Evolutionary conservation across 2,329 filamentous ascomycete species (phyloP).

Genomic region (Aspergillus quadrilineatus): DNA sequence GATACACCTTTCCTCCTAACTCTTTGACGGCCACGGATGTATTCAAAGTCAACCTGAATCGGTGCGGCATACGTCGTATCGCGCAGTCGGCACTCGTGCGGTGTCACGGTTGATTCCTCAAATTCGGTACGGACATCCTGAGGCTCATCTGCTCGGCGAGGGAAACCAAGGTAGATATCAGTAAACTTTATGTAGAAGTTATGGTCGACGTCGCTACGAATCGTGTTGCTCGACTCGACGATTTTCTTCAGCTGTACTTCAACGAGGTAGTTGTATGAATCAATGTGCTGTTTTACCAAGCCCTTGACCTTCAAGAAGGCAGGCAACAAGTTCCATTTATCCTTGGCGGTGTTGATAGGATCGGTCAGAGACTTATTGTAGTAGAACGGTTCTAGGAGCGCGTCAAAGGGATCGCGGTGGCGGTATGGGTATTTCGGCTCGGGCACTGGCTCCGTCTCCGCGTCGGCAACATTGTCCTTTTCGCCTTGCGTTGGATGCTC

Average conservation of each 20-base stretch:
- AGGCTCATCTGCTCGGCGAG: slow-evolving; percentile 74
- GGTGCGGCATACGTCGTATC: slow-evolving; percentile 98
- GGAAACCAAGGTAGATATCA: slow-evolving; percentile 82
- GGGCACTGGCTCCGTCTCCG: slow-evolving; percentile 11
- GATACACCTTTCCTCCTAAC: slow-evolving; percentile 70
- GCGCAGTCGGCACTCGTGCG: slow-evolving; percentile 92
- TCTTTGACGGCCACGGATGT: slow-evolving; percentile 77
- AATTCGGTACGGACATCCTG: slow-evolving; percentile 50
- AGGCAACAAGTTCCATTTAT: slow-evolving; percentile 96
- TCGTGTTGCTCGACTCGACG: slow-evolving; percentile 81
- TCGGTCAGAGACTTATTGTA: slow-evolving; percentile 66
- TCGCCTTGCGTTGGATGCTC: slow-evolving; percentile 19
- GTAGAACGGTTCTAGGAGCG: slow-evolving; percentile 68
- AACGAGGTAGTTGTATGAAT: slow-evolving; percentile 98
- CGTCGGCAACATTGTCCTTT: slow-evolving; percentile 12
- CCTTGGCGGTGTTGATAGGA: slow-evolving; percentile 67
- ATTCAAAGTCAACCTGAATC: slow-evolving; percentile 88
- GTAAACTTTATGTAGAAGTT: slow-evolving; percentile 92
- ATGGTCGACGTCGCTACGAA: slow-evolving; percentile 88
- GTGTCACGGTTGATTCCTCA: slow-evolving; percentile 63
- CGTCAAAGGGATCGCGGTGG: slow-evolving; percentile 53
- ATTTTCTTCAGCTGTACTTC: slow-evolving; percentile 97
- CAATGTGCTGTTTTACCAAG: slow-evolving; percentile 94
- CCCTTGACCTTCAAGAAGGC: slow-evolving; percentile 99
- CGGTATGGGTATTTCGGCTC: slow-evolving; percentile 26